phyloP scores from a whole-genome alignment of 2,329 filamentous ascomycete genomes.

The Aspergillus sp. region DNA sequence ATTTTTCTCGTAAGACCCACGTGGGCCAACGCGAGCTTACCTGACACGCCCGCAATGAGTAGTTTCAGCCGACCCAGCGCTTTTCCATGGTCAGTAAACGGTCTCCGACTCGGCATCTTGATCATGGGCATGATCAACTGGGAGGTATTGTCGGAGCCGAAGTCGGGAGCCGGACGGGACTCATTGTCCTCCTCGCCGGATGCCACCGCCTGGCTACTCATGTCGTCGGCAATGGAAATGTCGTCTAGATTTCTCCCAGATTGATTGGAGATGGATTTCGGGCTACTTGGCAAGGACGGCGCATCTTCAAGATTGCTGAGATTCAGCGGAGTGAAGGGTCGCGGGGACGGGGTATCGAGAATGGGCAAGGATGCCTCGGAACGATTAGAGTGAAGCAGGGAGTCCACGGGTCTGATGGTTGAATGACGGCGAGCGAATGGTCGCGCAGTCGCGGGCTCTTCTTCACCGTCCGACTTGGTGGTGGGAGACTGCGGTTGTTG shows the following conservation, averaged over 20 bases:
- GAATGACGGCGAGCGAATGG: conserved; percentile 27
- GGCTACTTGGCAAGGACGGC: conserved; percentile 56
- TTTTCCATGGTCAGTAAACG: conserved; percentile 85
- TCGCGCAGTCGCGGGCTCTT: conserved; percentile 15
- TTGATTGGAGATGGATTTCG: conserved; percentile 58
- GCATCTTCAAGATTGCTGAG: conserved; percentile 46
- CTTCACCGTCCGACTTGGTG: conserved; percentile 18
- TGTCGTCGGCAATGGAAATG: conserved; percentile 54
- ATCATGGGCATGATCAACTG: conserved; percentile 99
- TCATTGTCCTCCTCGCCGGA: conserved; percentile 57
- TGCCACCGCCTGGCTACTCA: conserved; percentile 53
- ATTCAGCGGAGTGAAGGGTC: conserved; percentile 48
- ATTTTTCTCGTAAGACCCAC: not conserved
- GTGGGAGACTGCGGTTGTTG: conserved; percentile 8
- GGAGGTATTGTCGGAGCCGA: conserved; percentile 40
- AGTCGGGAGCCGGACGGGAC: conserved; percentile 22
- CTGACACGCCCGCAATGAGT: conserved; percentile 76
- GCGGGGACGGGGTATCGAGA: conserved; percentile 29
- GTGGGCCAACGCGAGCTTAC: conserved; percentile 43
- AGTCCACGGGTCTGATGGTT: conserved; percentile 27
- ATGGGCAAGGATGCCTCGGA: conserved; percentile 19
- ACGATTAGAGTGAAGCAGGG: conserved; percentile 7
- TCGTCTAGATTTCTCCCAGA: conserved; percentile 60
- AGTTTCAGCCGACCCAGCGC: conserved; percentile 82
- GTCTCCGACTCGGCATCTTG: conserved; percentile 80